phyloP scores from a whole-genome alignment of 2,329 filamentous ascomycete genomes.

The Escovopsis sp. region DNA sequence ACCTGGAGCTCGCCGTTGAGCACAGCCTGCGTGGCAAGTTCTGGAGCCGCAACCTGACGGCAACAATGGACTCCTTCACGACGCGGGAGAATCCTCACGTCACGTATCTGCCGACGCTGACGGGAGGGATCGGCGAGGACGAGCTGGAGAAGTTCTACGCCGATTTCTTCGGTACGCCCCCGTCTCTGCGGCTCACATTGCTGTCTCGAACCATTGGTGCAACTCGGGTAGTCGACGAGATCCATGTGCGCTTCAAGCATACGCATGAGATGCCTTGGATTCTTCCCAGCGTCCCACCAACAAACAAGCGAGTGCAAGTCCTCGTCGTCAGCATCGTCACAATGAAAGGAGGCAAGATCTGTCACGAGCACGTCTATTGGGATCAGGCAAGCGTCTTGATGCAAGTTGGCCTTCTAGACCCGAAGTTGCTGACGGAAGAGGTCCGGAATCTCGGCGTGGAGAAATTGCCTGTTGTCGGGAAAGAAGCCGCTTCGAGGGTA shows the following conservation, averaged over 20 bases:
- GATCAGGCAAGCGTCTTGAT: slow-evolving; percentile 45
- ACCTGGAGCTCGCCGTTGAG: slow-evolving; percentile 51
- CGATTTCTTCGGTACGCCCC: slow-evolving; percentile 49
- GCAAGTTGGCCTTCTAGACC: slow-evolving; percentile 42
- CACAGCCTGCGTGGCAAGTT: slow-evolving; percentile 50
- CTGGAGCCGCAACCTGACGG: slow-evolving; percentile 38
- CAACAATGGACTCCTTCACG: slow-evolving; percentile 44
- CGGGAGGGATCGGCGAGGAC: slow-evolving; percentile 46
- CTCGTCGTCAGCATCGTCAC: slow-evolving; percentile 45
- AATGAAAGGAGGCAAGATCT: slow-evolving; percentile 42
- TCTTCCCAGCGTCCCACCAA: slow-evolving; percentile 43
- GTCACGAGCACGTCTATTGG: slow-evolving; percentile 51
- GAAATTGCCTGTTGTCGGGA: slow-evolving; percentile 25
- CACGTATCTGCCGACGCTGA: slow-evolving; percentile 51
- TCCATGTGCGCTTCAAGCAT: slow-evolving; percentile 44
- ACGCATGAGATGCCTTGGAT: slow-evolving; percentile 45
- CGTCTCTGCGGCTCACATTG: slow-evolving; percentile 43
- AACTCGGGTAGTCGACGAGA: slow-evolving; percentile 50
- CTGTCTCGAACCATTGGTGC: slow-evolving; percentile 49
- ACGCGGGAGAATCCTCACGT: slow-evolving; percentile 53
- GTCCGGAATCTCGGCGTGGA: slow-evolving; percentile 20
- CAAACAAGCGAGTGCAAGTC: slow-evolving; percentile 34
- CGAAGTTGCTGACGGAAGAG: slow-evolving; percentile 20
- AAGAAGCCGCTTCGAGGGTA: slow-evolving; percentile 23
- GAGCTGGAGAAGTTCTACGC: slow-evolving; percentile 49